Evolutionary conservation across 2,329 filamentous ascomycete species (phyloP), one percentile per base, ranked within the genome.

Genomic region (Colletotrichum noveboracense): DNA sequence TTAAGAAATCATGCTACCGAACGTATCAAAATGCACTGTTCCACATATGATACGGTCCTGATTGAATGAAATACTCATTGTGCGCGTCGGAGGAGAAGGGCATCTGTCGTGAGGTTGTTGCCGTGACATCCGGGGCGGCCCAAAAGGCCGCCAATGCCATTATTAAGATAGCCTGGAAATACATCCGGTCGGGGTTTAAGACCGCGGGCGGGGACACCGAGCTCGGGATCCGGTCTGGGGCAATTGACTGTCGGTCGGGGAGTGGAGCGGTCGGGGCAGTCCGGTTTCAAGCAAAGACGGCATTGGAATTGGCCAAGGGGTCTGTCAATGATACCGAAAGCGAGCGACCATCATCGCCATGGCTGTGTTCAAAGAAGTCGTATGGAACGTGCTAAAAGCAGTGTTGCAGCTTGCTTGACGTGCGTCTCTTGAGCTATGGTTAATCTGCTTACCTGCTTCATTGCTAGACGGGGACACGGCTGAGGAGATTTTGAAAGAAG

Each of bases 61-160:
- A 48, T 0, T n/a, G 9, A 2, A 12, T 1, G 9, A 12, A 0
- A 43, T 43, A 7, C 1, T 0, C 18, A 43, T 48, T 0, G 18
- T 48, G 3, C 5, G 18, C 38, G 18, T n/a, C 2, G 18, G 6
- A 38, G 36, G 36, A 48, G 18, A n/a, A 48, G 38, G 38, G 3
- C 0, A 43, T 21, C 10, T 13, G n/a, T 7, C n/a, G 43, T 52
- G 0, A 7, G 43, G n/a, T 13, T 52, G 43, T 52, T 52, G n/a
- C 4, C n/a, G n/a, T 52, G n/a, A 24, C 43, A 52, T 52, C 43
- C 43, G 4, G 43, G n/a, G n/a, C 43, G 10, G 43, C 16, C 10
- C 6, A 21, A 5, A 52, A 52, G 43, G 43, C 43, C n/a, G 43
- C 2, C 43, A 52, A 52, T 52, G 43, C 43, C 10, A 6, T 52